These are phyloP conservation scores for Fistulinella cinereoalba DNA, from an alignment of 1,284 basidiomycete species.

Conservation along the genomic window DNA sequence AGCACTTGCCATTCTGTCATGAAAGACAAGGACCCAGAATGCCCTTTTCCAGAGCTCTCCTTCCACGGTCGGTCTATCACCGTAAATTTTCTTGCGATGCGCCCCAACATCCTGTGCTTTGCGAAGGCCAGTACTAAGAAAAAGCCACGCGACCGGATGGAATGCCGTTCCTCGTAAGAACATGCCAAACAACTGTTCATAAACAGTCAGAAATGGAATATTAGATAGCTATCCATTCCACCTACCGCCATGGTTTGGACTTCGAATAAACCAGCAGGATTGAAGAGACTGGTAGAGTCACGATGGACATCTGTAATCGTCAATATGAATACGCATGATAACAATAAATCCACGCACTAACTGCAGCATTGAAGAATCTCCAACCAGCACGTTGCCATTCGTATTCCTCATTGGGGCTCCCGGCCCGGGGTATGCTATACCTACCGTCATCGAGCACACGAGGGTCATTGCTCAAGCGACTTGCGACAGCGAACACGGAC, in stretches of 20 bases:
- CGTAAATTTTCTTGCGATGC: constrained; percentile 57
- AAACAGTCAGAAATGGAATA: constrained; percentile 2
- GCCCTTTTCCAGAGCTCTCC: constrained; percentile 78
- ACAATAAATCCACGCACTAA: constrained; percentile 36
- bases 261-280: constrained; percentile 69
- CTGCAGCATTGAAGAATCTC: constrained; percentile 58
- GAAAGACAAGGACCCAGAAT: constrained; percentile 67
- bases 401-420: constrained; percentile 22
- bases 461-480: constrained; percentile 65
- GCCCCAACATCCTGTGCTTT: constrained; percentile 70
- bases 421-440: constrained; percentile 17
- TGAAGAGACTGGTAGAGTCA: constrained; percentile 54
- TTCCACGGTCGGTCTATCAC: constrained; percentile 44
- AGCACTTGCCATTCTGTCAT: constrained; percentile 64
- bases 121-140: constrained; percentile 65
- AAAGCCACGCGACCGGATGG: constrained; percentile 61
- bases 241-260: constrained; percentile 61
- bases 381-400: constrained; percentile 62
- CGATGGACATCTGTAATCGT: constrained; percentile 46
- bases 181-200: constrained; percentile 43
- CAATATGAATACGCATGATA: constrained; percentile 1
- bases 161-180: constrained; percentile 54
- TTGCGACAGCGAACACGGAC: constrained; percentile 68
- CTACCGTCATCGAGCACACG: constrained; percentile 50
- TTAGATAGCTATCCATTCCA: constrained; percentile 6